phyloP scores from a whole-genome alignment of 331 rosid genomes.

The Malus hybrid region DNA sequence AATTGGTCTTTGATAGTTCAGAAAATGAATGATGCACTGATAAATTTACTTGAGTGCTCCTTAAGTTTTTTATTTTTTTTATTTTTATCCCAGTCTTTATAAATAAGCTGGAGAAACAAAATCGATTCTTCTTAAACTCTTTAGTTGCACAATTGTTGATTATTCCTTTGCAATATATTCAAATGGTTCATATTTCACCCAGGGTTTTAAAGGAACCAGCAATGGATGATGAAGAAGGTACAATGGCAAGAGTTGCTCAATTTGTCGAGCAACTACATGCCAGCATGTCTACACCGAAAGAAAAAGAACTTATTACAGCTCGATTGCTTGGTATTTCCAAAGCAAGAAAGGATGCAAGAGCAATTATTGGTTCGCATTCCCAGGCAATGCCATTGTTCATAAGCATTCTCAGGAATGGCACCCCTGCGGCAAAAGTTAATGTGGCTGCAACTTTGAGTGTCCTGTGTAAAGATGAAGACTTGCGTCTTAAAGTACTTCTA shows the following conservation, averaged over 20 bases:
- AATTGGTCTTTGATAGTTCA: not conserved
- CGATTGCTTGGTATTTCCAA: slow-evolving; percentile 58
- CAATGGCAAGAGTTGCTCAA: slow-evolving; percentile 76
- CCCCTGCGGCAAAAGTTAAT: slow-evolving; percentile 75
- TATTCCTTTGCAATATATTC: slow-evolving; percentile 6
- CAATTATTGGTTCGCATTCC: slow-evolving; percentile 83
- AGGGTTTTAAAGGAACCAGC: slow-evolving; percentile 50
- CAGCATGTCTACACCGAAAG: slow-evolving; percentile 60
- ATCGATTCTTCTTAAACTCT: not conserved
- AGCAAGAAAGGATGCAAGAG: slow-evolving; percentile 74
- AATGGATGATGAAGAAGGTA: slow-evolving; percentile 73
- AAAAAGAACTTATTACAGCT: slow-evolving; percentile 74
- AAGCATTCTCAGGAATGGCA: slow-evolving; percentile 85
- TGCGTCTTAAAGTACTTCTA: slow-evolving; percentile 90
- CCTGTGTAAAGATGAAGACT: slow-evolving; percentile 86
- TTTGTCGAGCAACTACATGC: slow-evolving; percentile 89
- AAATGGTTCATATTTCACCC: slow-evolving; percentile 21
- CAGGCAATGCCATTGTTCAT: slow-evolving; percentile 98
- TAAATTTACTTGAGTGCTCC: not conserved
- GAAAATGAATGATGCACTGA: not conserved
- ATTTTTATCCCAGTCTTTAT: not conserved
- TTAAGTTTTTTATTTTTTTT: not conserved
- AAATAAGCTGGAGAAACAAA: not conserved
- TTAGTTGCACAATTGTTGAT: not conserved
- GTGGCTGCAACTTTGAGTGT: slow-evolving; percentile 74